phyloP scores from a whole-genome alignment of 2,329 filamentous ascomycete species.

The Davidsoniella virescens region DNA sequence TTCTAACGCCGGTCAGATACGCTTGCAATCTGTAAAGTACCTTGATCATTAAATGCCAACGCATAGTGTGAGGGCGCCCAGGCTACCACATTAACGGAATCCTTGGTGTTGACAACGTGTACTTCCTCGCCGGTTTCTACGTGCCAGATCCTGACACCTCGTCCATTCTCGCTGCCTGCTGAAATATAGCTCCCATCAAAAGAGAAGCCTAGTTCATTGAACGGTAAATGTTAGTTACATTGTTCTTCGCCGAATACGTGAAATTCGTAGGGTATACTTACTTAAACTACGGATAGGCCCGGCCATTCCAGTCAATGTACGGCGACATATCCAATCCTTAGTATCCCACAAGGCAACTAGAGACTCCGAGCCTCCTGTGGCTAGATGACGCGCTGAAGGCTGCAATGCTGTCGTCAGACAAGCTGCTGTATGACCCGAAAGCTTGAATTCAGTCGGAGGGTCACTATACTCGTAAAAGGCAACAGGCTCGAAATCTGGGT shows the following conservation, averaged over 20 bases:
- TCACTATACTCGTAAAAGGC: slow-evolving; percentile 32
- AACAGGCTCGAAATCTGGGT: slow-evolving; percentile 44
- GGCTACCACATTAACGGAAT: slow-evolving; percentile 48
- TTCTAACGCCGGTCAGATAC: slow-evolving; percentile 6
- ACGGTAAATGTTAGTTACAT: neutral
- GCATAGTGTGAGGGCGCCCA: slow-evolving; percentile 65
- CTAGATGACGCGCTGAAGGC: slow-evolving; percentile 54
- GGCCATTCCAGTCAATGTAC: slow-evolving; percentile 51
- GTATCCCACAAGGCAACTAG: slow-evolving; percentile 68
- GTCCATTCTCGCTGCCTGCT: slow-evolving; percentile 54
- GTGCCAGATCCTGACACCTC: slow-evolving; percentile 49
- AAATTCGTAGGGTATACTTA: slow-evolving; percentile 20
- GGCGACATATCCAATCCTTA: slow-evolving; percentile 57
- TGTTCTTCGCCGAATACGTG: neutral
- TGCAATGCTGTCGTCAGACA: slow-evolving; percentile 54
- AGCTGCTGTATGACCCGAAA: slow-evolving; percentile 58
- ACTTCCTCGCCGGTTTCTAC: slow-evolving; percentile 59
- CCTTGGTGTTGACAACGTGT: slow-evolving; percentile 52
- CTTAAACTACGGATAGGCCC: slow-evolving; percentile 55
- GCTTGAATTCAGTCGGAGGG: slow-evolving; percentile 34
- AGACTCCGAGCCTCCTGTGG: slow-evolving; percentile 60
- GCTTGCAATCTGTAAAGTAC: slow-evolving; percentile 47
- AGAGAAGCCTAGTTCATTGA: slow-evolving; percentile 41
- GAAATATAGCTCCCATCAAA: slow-evolving; percentile 64
- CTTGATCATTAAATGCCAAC: slow-evolving; percentile 56